Conservation (phyloP, 345 rosid species). For the Salix udensis region DNA sequence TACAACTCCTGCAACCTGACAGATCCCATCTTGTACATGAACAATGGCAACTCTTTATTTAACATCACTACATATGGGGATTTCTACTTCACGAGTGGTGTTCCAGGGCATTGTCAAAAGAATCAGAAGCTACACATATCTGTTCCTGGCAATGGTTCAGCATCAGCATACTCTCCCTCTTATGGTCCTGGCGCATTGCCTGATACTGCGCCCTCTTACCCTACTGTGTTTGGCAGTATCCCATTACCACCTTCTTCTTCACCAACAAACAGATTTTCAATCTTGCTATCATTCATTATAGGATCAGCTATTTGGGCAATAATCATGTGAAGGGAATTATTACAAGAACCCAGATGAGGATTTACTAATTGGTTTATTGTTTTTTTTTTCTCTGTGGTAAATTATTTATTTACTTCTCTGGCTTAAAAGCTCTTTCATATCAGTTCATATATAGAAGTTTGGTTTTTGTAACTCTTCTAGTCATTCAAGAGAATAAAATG, state of each 20-base stretch:
- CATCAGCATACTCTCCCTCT: slow-evolving; percentile 46
- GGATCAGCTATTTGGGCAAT: slow-evolving; percentile 4
- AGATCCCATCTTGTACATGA: slow-evolving; percentile 81
- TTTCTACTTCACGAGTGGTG: slow-evolving; percentile 80
- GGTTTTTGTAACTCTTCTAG: background rate
- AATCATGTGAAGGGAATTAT: background rate
- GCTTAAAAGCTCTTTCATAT: background rate
- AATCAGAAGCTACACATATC: slow-evolving; percentile 72
- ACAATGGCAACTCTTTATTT: slow-evolving; percentile 89
- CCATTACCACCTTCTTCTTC: slow-evolving; percentile 57
- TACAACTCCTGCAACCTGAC: slow-evolving; percentile 68
- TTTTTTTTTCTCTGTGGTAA: background rate
- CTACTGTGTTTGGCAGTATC: slow-evolving; percentile 67
- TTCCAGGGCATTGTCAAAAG: slow-evolving; percentile 72
- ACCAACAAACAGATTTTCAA: background rate
- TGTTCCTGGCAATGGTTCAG: slow-evolving; percentile 53
- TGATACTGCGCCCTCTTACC: slow-evolving; percentile 61
- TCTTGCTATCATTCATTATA: background rate
- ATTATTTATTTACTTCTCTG: background rate
- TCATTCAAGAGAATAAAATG: slow-evolving; percentile 1
- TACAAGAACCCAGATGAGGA: background rate
- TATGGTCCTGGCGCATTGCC: slow-evolving; percentile 43
- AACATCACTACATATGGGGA: slow-evolving; percentile 64
- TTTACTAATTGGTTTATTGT: background rate
- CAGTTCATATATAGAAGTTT: background rate